Base-by-base conservation (phyloP, 768 basidiomycete species). In the Cystobasidiopsis lactophilus region DNA sequence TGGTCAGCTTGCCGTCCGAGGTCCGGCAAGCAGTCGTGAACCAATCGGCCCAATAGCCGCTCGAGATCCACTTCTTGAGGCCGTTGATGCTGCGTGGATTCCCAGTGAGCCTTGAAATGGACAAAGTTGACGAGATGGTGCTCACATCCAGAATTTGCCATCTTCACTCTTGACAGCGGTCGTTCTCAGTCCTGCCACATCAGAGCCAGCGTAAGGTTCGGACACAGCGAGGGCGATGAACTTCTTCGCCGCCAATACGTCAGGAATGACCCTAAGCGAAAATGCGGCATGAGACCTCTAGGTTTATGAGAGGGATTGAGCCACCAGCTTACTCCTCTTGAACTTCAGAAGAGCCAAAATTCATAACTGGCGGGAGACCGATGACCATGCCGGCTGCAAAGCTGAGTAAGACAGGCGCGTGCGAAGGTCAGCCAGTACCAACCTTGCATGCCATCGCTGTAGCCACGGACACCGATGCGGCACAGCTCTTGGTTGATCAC, bases 71-170 rank as follows among this genome's bases (percentile, higher is more conserved):
- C 43, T 57, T 57, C 54, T 96, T 95, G 5, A 85, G 88, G n/a
- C 91, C 86, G 59, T 82, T 85, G 59, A 89, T 76, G 31, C 82
- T n/a, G n/a, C n/a, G n/a, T n/a, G n/a, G n/a, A n/a, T n/a, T n/a
- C n/a, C n/a, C n/a, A 79, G 77, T 78, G 85, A 58, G 77, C 71
- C 64, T 81, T 77, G 1, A 82, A 84, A 62, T 86, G 84, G 51
- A 77, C 77, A 19, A 58, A 57, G 53, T 62, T 62, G 31, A n/a
- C 51, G 4, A n/a, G n/a, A n/a, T n/a, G n/a, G n/a, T n/a, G n/a
- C n/a, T n/a, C n/a, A n/a, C n/a, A n/a, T 79, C 77, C 78, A 85
- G 58, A 77, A 70, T 63, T 80, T 77, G 1, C 82, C 84, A 62
- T 86, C 84, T 51, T 77, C 77, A 14, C 74, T 79, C 66, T 84